A percentile compares a stretch with the other conserved stretches of the same genome.
Evolutionary conservation across 2,329 filamentous ascomycete genomes (phyloP).

Genomic region (Fusarium sp.): DNA sequence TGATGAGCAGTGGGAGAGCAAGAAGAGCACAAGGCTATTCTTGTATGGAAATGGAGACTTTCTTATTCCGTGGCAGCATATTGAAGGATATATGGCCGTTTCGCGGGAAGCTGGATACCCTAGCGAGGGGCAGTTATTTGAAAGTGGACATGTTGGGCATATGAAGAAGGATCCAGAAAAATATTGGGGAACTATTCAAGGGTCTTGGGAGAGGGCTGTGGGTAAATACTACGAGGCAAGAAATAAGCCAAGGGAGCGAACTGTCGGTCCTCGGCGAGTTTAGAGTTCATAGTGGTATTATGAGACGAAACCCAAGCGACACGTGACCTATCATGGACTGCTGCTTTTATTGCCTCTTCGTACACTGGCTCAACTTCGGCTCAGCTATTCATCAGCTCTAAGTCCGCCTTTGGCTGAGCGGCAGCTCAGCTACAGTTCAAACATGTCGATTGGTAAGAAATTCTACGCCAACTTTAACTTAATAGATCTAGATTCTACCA

Average conservation of each 20-base stretch:
- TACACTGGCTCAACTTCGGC: too few species aligned
- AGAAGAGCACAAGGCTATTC: not conserved
- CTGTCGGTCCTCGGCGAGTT: not conserved
- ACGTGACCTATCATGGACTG: too few species aligned
- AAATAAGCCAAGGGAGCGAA: not conserved
- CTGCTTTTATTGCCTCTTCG: too few species aligned
- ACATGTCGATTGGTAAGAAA: too few species aligned
- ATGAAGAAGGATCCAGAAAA: not conserved
- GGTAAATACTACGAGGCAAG: not conserved
- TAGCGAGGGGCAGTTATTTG: not conserved
- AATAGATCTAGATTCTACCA: too few species aligned
- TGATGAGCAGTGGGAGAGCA: not conserved
- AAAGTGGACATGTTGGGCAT: constrained; percentile 7
- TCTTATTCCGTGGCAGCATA: not conserved
- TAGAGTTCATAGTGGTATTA: too few species aligned
- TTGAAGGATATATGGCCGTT: not conserved
- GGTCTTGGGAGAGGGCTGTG: not conserved
- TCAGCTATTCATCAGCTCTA: too few species aligned
- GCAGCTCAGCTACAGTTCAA: too few species aligned
- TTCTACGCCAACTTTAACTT: too few species aligned
- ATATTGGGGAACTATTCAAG: not conserved
- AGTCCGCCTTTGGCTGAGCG: too few species aligned
- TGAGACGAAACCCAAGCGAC: too few species aligned
- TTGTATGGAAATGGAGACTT: not conserved
- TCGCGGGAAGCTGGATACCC: not conserved